Evolutionary conservation across 495 filamentous ascomycete species (phyloP).

Genomic region (Neurospora africana): DNA sequence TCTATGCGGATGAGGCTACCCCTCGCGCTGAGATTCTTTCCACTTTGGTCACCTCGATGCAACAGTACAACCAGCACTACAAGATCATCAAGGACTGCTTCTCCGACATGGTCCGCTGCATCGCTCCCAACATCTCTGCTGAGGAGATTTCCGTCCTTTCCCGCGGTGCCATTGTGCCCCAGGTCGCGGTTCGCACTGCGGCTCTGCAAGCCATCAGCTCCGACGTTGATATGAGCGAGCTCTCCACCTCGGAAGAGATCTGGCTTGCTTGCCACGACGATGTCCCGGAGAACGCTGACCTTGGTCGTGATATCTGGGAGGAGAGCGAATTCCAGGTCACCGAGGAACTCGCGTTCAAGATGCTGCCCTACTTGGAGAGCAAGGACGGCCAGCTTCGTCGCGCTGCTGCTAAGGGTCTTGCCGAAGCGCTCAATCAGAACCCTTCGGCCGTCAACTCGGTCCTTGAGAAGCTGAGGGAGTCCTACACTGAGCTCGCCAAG

Average conservation of each 20-base stretch:
- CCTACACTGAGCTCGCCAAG: constrained; percentile 68
- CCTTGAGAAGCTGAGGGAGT: constrained; percentile 50
- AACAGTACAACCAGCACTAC: constrained; percentile 83
- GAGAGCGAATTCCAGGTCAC: constrained; percentile 71
- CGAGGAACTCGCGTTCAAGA: constrained; percentile 48
- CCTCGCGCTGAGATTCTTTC: constrained; percentile 64
- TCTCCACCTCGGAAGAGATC: constrained; percentile 76
- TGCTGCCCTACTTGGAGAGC: constrained; percentile 70
- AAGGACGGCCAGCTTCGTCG: constrained; percentile 69
- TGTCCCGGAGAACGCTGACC: constrained; percentile 73
- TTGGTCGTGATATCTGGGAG: constrained; percentile 85
- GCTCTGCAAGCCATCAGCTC: constrained; percentile 83
- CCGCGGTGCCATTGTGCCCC: constrained; percentile 62
- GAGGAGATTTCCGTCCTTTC: constrained; percentile 63
- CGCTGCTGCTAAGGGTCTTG: constrained; percentile 74
- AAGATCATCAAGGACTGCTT: constrained; percentile 89
- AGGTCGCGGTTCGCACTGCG: constrained; percentile 70
- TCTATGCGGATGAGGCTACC: constrained; percentile 57
- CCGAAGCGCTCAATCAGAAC: constrained; percentile 54
- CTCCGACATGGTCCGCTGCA: constrained; percentile 66
- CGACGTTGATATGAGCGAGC: constrained; percentile 81
- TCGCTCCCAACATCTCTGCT: constrained; percentile 61
- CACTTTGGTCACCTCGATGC: constrained; percentile 69
- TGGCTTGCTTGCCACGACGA: constrained; percentile 92
- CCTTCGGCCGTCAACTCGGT: constrained; percentile 36